Base-by-base conservation (phyloP, 1,139 yeast species). In the Casaregolazyma suthepensis region DNA sequence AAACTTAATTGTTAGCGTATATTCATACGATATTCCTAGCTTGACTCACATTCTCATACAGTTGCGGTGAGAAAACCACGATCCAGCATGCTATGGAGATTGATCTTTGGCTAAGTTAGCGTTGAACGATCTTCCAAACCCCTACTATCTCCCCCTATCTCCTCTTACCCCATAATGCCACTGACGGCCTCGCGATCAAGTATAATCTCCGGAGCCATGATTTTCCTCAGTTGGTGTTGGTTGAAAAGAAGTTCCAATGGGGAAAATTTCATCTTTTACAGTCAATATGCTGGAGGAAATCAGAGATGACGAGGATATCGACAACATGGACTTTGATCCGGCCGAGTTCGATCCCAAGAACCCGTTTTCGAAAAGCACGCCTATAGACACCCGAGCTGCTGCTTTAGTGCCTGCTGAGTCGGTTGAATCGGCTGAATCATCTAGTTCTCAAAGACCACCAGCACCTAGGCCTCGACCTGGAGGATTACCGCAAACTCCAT, bases 61-160 rank as follows among this genome's bases (percentile, higher is more conserved):
- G 85, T 67, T 93, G 99, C 15, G 99, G 99, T 43, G 96, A 95
- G 75, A 93, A 93, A 22, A 93, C 98, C 52, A 93, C 90, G 58
- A 93, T 86, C 99, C 99, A 93, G 69, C 98, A 93, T 18, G 97
- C 96, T 46, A 93, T 80, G 17, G 98, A 91, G 48, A 93, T 88
- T 22, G 96, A 86, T 20, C 77, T 71, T 31, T 50, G 23, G 40
- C 38, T 18, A 19, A 7, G 29, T 22, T 22, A 26, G 31, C 13
- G 3, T 13, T 18, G 18, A 22, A 35, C 13, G 49, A 19, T 40
- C 35, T 10, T 38, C 17, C 15, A 35, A n/a, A 35, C 40, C 15
- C 5, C 40, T 12, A 18, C 4, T 19, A n/a, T 43, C 15, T n/a
- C 45, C 13, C 58, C 70, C 4, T 19, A n/a, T 43, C 15, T n/a